These are phyloP conservation scores for Hamamelis virginiana DNA, from an alignment of 164 flowering plant genomes.

Conservation along the genomic window DNA sequence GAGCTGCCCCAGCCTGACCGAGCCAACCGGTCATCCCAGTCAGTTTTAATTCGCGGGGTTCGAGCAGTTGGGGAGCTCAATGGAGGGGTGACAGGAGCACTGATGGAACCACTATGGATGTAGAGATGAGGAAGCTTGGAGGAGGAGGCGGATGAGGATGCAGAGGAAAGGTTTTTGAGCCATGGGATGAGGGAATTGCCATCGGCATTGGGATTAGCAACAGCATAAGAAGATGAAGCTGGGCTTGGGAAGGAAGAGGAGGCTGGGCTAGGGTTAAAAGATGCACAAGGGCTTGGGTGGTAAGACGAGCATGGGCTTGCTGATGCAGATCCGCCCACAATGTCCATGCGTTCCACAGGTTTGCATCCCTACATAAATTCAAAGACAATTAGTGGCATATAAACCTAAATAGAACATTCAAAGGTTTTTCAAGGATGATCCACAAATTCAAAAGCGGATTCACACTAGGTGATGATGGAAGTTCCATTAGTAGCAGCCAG, in stretches of 20 bases:
- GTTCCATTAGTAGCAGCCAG: not conserved
- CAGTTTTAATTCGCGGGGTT: slow-evolving; percentile 59
- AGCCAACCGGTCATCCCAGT: slow-evolving; percentile 60
- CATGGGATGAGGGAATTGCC: slow-evolving; percentile 89
- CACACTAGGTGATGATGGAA: not conserved
- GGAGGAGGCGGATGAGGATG: slow-evolving; percentile 52
- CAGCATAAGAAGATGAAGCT: slow-evolving; percentile 36
- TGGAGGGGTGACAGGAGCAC: slow-evolving; percentile 99
- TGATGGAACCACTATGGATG: slow-evolving; percentile 78
- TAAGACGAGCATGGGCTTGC: slow-evolving; percentile 80
- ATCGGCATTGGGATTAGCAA: slow-evolving; percentile 46
- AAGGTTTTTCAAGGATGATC: not conserved
- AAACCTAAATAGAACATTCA: not conserved
- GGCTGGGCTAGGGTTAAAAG: slow-evolving; percentile 51
- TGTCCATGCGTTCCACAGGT: slow-evolving; percentile 63
- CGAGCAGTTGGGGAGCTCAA: slow-evolving; percentile 88
- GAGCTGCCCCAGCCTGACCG: slow-evolving; percentile 47
- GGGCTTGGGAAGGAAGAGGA: slow-evolving; percentile 86
- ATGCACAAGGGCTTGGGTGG: slow-evolving; percentile 70
- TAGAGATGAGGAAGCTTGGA: slow-evolving; percentile 66
- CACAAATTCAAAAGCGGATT: not conserved
- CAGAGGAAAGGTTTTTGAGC: slow-evolving; percentile 86
- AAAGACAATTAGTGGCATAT: not conserved
- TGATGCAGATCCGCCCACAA: slow-evolving; percentile 64
- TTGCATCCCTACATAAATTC: slow-evolving; percentile 63